Evolutionary conservation across 139 green algal species (phyloP).

Genomic region (Choricystis sp.): DNA sequence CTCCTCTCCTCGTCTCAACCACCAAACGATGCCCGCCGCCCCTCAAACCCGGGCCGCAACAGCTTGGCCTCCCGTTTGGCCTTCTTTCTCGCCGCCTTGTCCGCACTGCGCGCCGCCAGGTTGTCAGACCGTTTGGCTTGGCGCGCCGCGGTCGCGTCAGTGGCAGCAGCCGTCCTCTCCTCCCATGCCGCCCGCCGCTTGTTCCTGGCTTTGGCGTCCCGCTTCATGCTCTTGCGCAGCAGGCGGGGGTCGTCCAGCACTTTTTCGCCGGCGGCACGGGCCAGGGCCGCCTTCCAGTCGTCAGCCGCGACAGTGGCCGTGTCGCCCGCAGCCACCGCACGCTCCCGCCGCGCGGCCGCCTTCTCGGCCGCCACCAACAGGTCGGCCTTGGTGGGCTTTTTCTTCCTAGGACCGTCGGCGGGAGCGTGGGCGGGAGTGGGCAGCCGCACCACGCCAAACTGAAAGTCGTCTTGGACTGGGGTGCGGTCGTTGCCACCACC

Average conservation of each 20-base stretch:
- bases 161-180: no score
- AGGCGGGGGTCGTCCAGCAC: slow-evolving; percentile 80
- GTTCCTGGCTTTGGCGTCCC: neutral
- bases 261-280: slow-evolving; percentile 49
- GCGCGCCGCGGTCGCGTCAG: neutral
- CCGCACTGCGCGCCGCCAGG: slow-evolving; percentile 18
- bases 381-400: slow-evolving; percentile 35
- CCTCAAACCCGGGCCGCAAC: slow-evolving; percentile 73
- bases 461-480: no score
- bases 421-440: neutral
- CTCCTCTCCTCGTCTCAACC: no score
- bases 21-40: no score
- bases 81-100: slow-evolving; percentile 50
- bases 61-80: slow-evolving; percentile 66
- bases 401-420: slow-evolving; percentile 8
- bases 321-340: slow-evolving; percentile 13
- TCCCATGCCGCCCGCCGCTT: neutral
- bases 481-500: no score
- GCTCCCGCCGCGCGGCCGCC: no score
- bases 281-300: slow-evolving; percentile 46
- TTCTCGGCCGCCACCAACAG: slow-evolving; percentile 37
- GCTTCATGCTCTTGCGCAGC: slow-evolving; percentile 49
- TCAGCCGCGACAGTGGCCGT: slow-evolving; percentile 8
- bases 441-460: no score
- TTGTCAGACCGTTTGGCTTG: neutral